phyloP scores from a whole-genome alignment of 345 rosid species.

The Diplotaxis tenuifolia region DNA sequence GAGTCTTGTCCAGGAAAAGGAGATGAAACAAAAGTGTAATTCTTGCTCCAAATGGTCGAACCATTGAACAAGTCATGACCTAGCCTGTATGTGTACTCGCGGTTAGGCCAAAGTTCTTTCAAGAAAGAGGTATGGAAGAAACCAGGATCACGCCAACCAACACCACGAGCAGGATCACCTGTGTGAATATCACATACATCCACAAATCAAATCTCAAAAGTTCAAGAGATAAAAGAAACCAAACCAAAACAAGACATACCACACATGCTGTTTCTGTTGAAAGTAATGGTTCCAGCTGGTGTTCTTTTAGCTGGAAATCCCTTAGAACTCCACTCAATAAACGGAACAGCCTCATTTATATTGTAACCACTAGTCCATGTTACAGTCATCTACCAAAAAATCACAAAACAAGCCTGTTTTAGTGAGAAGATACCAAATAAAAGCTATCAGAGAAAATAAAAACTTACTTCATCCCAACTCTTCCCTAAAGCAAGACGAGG shows the following conservation, averaged over 20 bases:
- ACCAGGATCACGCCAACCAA: conserved; percentile 92
- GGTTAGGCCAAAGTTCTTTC: conserved; percentile 79
- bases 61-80: conserved; percentile 58
- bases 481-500: conserved; percentile 93
- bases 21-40: conserved; percentile 57
- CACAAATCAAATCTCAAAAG: conserved; percentile 6
- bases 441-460: neutral
- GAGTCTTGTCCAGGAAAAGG: conserved; percentile 96
- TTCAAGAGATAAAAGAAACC: neutral
- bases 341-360: conserved; percentile 70
- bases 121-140: conserved; percentile 73
- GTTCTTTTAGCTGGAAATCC: conserved; percentile 46
- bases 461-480: conserved; percentile 86
- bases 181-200: conserved; percentile 11
- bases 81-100: conserved; percentile 52
- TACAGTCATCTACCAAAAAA: conserved; percentile 66
- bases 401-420: conserved; percentile 3
- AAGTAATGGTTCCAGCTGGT: conserved; percentile 85
- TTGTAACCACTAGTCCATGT: conserved; percentile 98
- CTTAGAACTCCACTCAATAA: conserved; percentile 67
- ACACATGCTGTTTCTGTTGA: conserved; percentile 75
- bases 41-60: conserved; percentile 58
- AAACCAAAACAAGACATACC: conserved; percentile 48
- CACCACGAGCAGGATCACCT: conserved; percentile 75
- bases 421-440: conserved; percentile 1